Evolutionary conservation across 164 flowering plant species (phyloP).

Genomic region (Malania oleifera): DNA sequence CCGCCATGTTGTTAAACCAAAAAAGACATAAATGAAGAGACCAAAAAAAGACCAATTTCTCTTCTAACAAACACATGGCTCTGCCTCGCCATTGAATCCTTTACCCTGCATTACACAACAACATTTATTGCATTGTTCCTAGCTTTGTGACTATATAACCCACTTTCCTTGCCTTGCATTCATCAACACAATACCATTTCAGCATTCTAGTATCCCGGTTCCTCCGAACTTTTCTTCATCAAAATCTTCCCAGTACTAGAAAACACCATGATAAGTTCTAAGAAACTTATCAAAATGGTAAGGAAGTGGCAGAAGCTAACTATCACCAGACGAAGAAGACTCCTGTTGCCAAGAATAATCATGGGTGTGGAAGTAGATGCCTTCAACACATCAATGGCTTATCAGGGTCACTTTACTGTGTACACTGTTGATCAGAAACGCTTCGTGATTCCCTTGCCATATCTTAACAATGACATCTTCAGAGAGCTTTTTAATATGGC

Average conservation of each 20-base stretch:
- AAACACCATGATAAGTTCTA: conserved; percentile 20
- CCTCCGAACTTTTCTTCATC: not conserved
- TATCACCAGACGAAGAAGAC: conserved; percentile 10
- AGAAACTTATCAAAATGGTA: conserved; percentile 24
- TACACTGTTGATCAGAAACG: conserved; percentile 14
- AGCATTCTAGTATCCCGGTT: too few species aligned
- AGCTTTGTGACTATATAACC: too few species aligned
- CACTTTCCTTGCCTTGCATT: too few species aligned
- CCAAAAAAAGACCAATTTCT: too few species aligned
- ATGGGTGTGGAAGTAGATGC: not conserved
- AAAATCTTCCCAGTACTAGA: not conserved
- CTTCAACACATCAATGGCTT: not conserved
- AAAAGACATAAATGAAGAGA: not conserved
- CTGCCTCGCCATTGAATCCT: not conserved
- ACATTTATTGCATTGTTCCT: too few species aligned
- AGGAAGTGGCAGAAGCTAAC: conserved; percentile 22
- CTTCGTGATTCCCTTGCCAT: conserved; percentile 15
- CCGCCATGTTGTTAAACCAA: not conserved
- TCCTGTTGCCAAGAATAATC: conserved; percentile 4
- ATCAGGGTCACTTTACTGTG: conserved; percentile 18
- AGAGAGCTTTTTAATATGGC: conserved; percentile 13
- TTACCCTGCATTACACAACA: too few species aligned
- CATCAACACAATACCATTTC: not conserved
- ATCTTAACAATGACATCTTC: conserved; percentile 11
- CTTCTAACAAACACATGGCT: not conserved